Conservation (phyloP, 2,329 filamentous ascomycete genomes). For the Thelonectria olida region DNA sequence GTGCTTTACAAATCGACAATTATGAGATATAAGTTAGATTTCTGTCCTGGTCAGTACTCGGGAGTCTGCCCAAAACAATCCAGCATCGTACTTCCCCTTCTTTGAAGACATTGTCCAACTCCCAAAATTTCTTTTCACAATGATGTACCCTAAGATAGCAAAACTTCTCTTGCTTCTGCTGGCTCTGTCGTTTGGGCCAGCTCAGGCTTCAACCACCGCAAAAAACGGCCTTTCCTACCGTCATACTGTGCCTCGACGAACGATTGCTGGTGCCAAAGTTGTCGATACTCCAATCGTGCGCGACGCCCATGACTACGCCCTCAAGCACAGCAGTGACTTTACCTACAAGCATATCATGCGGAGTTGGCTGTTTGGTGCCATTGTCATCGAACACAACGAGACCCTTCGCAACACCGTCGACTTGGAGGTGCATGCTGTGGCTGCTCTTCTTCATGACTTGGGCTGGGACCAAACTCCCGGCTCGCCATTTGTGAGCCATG, state of each 20-base stretch:
- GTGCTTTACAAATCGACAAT: too few relatives aligned
- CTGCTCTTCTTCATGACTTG: constrained; percentile 21
- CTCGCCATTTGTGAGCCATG: constrained; percentile 12
- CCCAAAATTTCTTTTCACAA: too few relatives aligned
- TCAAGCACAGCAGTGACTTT: constrained; percentile 7
- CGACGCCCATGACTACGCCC: constrained; percentile 1
- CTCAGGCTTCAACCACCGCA: too few relatives aligned
- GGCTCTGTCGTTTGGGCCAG: too few relatives aligned
- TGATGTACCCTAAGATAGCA: too few relatives aligned
- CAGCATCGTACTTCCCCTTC: too few relatives aligned
- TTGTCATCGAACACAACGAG: constrained; percentile 16
- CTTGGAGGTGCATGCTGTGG: constrained; percentile 17
- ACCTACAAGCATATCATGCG: constrained; percentile 28
- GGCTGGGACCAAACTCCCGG: constrained; percentile 20
- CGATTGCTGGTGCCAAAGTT: constrained; percentile 3
- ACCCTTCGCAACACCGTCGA: constrained; percentile 3
- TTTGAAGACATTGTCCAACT: too few relatives aligned
- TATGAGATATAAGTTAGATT: too few relatives aligned
- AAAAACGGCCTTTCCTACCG: background rate
- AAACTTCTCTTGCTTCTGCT: too few relatives aligned
- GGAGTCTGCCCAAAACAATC: too few relatives aligned
- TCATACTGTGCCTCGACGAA: background rate
- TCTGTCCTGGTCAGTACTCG: too few relatives aligned
- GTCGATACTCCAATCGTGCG: constrained; percentile 18
- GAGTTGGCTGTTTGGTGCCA: constrained; percentile 15